Evolutionary conservation across 1,284 basidiomycete species (phyloP), one percentile per base, ranked within the genome.

Genomic region (Boletus sp.): DNA sequence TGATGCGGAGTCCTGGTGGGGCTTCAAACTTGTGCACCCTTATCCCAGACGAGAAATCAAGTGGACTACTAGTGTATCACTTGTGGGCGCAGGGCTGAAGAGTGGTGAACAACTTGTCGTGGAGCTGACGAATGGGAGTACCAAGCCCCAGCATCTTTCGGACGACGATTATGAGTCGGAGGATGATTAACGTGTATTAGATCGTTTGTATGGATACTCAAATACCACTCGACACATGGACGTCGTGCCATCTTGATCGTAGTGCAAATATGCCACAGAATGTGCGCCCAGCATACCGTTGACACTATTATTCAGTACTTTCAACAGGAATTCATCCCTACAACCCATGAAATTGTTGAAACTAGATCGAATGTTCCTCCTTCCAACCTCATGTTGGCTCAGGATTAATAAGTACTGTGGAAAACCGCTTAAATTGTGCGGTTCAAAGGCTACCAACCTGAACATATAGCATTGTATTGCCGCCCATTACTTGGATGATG

Each of bases 41-140:
- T 94, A 90, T 65, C 92, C 92, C 5, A 77, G 90, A 53, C 75
- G 77, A 51, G 84, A 86, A 69, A 79, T 92, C 51, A 76, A 75
- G 8, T 90, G 84, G 83, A 64, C 67, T 27, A 53, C 73, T 0
- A 73, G 66, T n/a, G 66, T 67, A 48, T 73, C 65, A 46, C 72
- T 92, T 8, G 76, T 72, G 2, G 80, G 81, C 13, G 75, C 90
- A 6, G 80, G 76, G 15, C 71, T 93, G 51, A 79, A 76, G 60
- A 83, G 82, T 24, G 89, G 82, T 5, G 88, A 83, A 15, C 89
- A 89, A 65, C 74, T 93, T 7, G 84, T 92, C 3, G 84, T 92
- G 33, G 90, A 92, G 73, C 68, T 78, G 57, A 64, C 76, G n/a
- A 65, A 65, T 22, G 54, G 51, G 55, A 63, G 36, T 51, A 41